These are phyloP conservation scores for Puccinellia tenuiflora DNA, from an alignment of 176 grass and related monocot genomes.

Conservation along the genomic window DNA sequence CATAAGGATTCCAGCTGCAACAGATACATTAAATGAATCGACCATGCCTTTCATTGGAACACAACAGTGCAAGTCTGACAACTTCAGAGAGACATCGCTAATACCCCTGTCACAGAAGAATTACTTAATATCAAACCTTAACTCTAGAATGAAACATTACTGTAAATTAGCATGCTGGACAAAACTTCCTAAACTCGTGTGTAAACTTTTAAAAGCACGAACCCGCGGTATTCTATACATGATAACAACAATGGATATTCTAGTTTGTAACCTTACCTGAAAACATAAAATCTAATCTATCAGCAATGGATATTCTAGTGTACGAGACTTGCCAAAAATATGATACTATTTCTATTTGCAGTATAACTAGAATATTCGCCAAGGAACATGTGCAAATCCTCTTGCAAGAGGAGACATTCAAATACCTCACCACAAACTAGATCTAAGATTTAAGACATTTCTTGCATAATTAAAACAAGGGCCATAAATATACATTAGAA, in stretches of 20 bases:
- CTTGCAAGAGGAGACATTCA: slow-evolving; percentile 16
- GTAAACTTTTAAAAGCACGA: neutral
- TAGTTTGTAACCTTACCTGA: too few species aligned
- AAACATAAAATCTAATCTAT: too few species aligned
- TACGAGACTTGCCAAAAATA: too few species aligned
- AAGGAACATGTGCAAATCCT: neutral
- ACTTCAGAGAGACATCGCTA: slow-evolving; percentile 51
- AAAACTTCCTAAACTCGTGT: neutral
- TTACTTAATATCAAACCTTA: slow-evolving; percentile 21
- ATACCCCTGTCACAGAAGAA: slow-evolving; percentile 65
- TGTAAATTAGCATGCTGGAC: neutral
- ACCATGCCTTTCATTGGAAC: slow-evolving; percentile 99
- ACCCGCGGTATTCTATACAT: neutral
- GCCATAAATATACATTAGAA: neutral
- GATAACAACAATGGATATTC: slow-evolving; percentile 4
- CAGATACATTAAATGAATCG: slow-evolving; percentile 99
- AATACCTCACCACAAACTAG: neutral
- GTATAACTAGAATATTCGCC: neutral
- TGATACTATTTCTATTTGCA: neutral
- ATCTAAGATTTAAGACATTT: neutral
- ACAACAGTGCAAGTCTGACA: slow-evolving; percentile 87
- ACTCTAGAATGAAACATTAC: neutral
- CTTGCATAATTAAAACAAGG: neutral
- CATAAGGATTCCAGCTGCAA: slow-evolving; percentile 95
- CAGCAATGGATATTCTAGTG: too few species aligned